Conservation (phyloP, 2,329 filamentous ascomycete species). For the Colletotrichum sp. region DNA sequence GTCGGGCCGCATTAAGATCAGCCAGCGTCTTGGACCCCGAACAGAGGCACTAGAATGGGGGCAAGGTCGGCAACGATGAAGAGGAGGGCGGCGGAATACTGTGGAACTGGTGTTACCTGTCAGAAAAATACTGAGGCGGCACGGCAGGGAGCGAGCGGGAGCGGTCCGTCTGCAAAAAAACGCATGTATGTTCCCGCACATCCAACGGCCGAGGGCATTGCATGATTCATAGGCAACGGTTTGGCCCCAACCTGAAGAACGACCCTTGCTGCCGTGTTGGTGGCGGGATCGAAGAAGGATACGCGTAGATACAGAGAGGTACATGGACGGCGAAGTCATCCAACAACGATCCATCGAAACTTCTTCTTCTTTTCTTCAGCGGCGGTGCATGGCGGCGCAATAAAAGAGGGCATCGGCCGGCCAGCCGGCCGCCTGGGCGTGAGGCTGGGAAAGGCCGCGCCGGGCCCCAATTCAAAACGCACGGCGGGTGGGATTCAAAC, state of each 20-base stretch:
- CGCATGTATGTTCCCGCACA: not conserved
- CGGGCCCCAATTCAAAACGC: not conserved
- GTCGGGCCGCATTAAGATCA: not conserved
- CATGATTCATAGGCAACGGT: not conserved
- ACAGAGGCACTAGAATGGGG: slow-evolving; percentile 3
- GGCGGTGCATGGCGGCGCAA: not conserved
- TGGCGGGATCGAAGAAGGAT: not conserved
- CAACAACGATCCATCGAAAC: not conserved
- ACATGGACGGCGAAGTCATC: not conserved
- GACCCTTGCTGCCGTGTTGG: not conserved
- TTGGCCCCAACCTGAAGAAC: not conserved
- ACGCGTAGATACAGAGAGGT: not conserved
- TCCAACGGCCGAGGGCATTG: not conserved
- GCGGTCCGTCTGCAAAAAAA: not conserved
- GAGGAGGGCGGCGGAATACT: not conserved
- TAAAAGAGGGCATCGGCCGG: not conserved
- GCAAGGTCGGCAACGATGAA: not conserved
- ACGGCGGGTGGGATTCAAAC: not conserved
- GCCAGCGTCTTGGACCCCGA: not conserved
- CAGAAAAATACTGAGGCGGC: not conserved
- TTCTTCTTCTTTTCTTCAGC: not conserved
- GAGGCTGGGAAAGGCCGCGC: not conserved
- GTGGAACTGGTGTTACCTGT: not conserved
- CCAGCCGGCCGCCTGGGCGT: not conserved
- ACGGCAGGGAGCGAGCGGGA: slow-evolving; percentile 11